A percentile compares a stretch with the other conserved stretches of the same genome.
These are phyloP conservation scores for Paecilomyces fulvus DNA, from an alignment of 2,329 filamentous ascomycete species.

Conservation along the genomic window DNA sequence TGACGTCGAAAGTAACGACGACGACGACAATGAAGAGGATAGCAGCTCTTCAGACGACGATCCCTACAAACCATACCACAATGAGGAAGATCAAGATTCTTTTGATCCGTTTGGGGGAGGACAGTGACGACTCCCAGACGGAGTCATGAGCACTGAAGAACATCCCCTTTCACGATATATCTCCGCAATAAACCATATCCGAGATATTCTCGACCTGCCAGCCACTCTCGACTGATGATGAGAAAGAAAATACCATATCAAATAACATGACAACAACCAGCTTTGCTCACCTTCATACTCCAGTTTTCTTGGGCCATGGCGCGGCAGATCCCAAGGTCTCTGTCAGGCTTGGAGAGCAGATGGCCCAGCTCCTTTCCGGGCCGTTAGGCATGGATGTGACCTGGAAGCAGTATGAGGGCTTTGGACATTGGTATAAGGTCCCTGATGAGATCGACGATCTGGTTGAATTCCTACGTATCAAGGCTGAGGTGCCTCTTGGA, in stretches of 20 bases:
- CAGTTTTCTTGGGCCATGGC: constrained; percentile 40
- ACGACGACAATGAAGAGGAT: neutral
- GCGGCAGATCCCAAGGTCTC: constrained; percentile 32
- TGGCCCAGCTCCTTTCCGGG: constrained; percentile 1
- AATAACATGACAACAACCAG: constrained; percentile 2
- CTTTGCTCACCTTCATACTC: constrained; percentile 17
- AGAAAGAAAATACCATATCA: neutral
- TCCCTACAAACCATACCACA: neutral
- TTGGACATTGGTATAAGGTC: constrained; percentile 43
- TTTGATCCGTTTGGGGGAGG: constrained; percentile 11
- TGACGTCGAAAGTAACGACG: constrained; percentile 2
- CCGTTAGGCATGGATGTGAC: constrained; percentile 4
- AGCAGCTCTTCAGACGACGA: neutral
- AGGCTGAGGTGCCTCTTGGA: constrained; percentile 7
- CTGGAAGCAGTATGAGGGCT: constrained; percentile 34
- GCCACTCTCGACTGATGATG: neutral
- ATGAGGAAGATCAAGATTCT: constrained; percentile 1
- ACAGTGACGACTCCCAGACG: constrained; percentile 5
- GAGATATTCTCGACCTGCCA: constrained; percentile 24
- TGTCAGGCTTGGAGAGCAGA: constrained; percentile 11
- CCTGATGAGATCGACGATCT: constrained; percentile 44
- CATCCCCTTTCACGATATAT: constrained; percentile 11
- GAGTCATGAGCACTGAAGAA: constrained; percentile 3
- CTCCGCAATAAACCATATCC: constrained; percentile 17
- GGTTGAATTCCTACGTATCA: constrained; percentile 21